Evolutionary conservation across 257 asterid genomes (phyloP), one percentile per base, ranked within the genome.

Genomic region (Capsicum pubescens): DNA sequence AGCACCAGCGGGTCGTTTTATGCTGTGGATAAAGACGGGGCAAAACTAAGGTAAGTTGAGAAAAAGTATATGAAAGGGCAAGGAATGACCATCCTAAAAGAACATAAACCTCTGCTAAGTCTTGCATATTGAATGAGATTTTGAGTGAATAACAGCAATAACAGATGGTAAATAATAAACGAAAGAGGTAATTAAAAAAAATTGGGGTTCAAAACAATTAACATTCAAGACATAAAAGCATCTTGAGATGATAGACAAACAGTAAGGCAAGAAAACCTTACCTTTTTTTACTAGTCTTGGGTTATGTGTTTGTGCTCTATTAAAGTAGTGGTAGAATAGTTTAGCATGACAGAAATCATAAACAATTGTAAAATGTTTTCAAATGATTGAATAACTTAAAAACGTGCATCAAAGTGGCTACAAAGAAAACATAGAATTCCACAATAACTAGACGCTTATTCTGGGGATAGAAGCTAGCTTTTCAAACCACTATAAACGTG

Each of bases 1-100:
- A 26, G 90, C 83, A 84, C 85, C 91, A 70, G 87, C 82, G 5
- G 92, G 88, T 2, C 98, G 97, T 87, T 95, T 95, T 80, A 82
- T 91, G 74, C 99, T 95, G 88, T 67, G 84, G 72, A 87, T 19
- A 63, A 77, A 74, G 81, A 63, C 19, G 48, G 2, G 55, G 32
- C 15, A 67, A 48, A 16, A 13, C 42, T 32, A 21, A 64, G 26
- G 56, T 3, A 44, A 76, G 57, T 82, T 19, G 61, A 87, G 80
- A 83, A 11, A 39, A 11, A 39, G 71, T 11, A 6, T 35, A 72
- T 83, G 66, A 21, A 26, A 76, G 6, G 7, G 19, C 52, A 26
- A 56, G 2, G 21, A 48, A 26, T 54, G 14, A 13, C 19, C 36
- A 3, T 68, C 80, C 63, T 50, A 36, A 52, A 82, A 63, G 32